Base-by-base conservation (phyloP, 768 basidiomycete genomes). In the Serendipita sp. region DNA sequence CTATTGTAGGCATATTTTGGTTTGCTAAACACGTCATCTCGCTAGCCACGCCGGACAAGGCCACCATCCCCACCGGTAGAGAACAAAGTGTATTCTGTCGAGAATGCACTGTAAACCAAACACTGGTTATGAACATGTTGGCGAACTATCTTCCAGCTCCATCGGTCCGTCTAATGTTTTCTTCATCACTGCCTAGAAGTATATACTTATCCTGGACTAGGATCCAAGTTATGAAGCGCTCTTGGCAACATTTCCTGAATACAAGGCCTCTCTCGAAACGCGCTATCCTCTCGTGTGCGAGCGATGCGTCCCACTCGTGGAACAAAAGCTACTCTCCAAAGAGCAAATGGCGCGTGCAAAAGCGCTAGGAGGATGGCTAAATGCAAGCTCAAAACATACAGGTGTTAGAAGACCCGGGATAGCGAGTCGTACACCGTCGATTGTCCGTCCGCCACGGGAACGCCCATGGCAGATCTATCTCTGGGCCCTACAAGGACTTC, bases 61-160 rank as follows among this genome's bases (percentile, higher is more conserved):
- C 62, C 15, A 13, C 28, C 53, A 44, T 30, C 28, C 30, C 53
- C 13, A 54, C 53, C 24, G 28, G 16, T 30, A 30, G 16, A 11
- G 53, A 54, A 54, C 53, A 54, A 38, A 48, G 28, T 37, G 54
- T 63, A 5, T 94, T 95, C 76, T 97, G 93, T 74, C 85, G 87
- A 69, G 83, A 83, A 4, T 96, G 94, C 73, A 85, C 87, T 69
- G 89, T 90, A n/a, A 97, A 97, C 74, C 93, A 96, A 71, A 86
- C 84, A 77, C 80, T 97, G 45, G 77, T 92, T 63, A 77, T 89
- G 67, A 90, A 92, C 73, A 81, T 97, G 64, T 76, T 97, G 37
- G 88, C 92, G 15, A 92, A 88, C 70, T 97, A 94, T 73, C 80
- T 95, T 0, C 92, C 92, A 8, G 75, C 83, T 30, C 81, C 84